These are phyloP conservation scores for Neonectria hederae DNA, from an alignment of 2,329 filamentous ascomycete genomes.

Conservation along the genomic window DNA sequence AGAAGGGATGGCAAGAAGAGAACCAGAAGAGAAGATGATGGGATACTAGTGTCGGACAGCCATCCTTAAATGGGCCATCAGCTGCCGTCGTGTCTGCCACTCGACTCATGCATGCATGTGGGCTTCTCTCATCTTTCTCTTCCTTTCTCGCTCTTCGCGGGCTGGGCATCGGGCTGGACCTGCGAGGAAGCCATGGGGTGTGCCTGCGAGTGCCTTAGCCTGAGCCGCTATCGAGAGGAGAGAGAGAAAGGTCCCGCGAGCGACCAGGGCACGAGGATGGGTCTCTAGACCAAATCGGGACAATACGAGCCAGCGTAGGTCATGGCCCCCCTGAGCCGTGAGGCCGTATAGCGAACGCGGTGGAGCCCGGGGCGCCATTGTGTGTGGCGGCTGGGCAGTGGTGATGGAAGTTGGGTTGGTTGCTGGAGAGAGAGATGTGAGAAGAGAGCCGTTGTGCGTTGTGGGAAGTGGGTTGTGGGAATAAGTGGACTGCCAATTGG, in stretches of 20 bases:
- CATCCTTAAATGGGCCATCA: slow-evolving; percentile 37
- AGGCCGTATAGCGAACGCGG: neutral
- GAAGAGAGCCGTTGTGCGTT: neutral
- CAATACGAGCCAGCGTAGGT: slow-evolving; percentile 3
- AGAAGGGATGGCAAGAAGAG: slow-evolving; percentile 32
- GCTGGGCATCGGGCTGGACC: neutral
- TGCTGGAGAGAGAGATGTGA: neutral
- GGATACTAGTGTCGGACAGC: slow-evolving; percentile 17
- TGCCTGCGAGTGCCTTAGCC: slow-evolving; percentile 29
- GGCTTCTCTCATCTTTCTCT: slow-evolving; percentile 16
- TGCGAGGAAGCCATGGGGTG: slow-evolving; percentile 17
- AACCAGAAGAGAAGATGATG: slow-evolving; percentile 11
- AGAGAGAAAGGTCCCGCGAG: neutral
- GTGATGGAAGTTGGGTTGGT: neutral
- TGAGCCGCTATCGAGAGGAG: slow-evolving; percentile 31
- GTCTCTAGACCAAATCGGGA: slow-evolving; percentile 13
- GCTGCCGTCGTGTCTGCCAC: neutral
- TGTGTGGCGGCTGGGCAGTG: neutral
- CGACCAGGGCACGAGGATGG: neutral
- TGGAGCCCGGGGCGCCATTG: neutral
- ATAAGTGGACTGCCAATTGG: neutral
- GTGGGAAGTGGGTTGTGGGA: neutral
- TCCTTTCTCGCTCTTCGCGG: slow-evolving; percentile 8
- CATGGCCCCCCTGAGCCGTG: neutral
- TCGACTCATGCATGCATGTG: slow-evolving; percentile 7